Base-by-base conservation (phyloP, 345 rosid genomes). In the Syzygium grande region DNA sequence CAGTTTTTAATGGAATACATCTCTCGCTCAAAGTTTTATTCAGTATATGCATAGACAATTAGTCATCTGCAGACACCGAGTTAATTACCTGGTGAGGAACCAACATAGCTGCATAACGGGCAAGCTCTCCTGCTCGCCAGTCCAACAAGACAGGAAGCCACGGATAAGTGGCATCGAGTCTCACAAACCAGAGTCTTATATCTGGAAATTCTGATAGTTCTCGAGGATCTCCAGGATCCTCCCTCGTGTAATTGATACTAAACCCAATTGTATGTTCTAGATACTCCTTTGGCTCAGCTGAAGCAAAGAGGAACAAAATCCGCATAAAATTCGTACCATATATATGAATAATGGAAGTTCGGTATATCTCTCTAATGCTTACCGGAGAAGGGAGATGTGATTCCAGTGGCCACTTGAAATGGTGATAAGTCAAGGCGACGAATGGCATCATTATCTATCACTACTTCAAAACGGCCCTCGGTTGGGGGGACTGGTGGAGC, bases 111-210 rank as follows among this genome's bases (percentile, higher is more conserved):
- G 96, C 94, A 85, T 94, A 97, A 21, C 99, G 95, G 86, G 99
- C 98, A 56, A 97, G 94, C 88, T 97, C 98, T 6, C 99, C 99
- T 0, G 96, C 98, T 91, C 98, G 91, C 98, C 98, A 96, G 88
- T 96, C 98, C 65, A 96, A 87, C 86, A 97, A 88, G 16, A 95
- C 94, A 51, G 98, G 99, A 38, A 97, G 90, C 99, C 98, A 97
- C 0, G 99, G 99, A 90, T 95, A 96, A 58, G 88, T 84, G 23
- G 96, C 95, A 89, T 96, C 99, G 0, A 97, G 97, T 87, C 98
- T 94, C 88, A 97, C 93, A 91, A 97, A 96, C 99, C 98, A 97
- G 11, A 96, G 91, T 88, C 99, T 95, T 88, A 95, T 89, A 52
- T 97, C 99, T 2, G 98, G 98, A 55, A 90, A 93, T 86, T 97